phyloP scores from a whole-genome alignment of 192 early-diverging fungal species.

The Coemansia guatemalensis region DNA sequence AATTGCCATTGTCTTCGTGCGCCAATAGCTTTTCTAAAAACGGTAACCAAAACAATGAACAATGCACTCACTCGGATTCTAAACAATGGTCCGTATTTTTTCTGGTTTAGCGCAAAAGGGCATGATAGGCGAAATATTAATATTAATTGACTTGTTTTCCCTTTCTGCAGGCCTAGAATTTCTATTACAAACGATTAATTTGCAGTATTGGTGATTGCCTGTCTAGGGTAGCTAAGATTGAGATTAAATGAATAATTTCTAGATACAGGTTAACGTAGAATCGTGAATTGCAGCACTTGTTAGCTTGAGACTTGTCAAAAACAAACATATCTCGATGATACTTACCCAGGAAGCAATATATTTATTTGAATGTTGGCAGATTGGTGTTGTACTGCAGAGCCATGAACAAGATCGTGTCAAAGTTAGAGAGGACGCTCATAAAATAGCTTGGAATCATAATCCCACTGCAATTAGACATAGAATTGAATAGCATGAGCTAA shows the following conservation, averaged over 20 bases:
- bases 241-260: neutral
- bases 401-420: too few species aligned
- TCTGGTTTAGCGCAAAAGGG: neutral
- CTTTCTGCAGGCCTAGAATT: neutral
- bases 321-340: too few species aligned
- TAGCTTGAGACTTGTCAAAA: too few species aligned
- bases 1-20: too few species aligned
- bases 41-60: neutral
- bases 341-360: too few species aligned
- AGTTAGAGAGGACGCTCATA: too few species aligned
- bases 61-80: neutral
- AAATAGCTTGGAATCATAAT: too few species aligned
- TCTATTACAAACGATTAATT: neutral
- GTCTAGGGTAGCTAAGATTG: neutral
- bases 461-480: too few species aligned
- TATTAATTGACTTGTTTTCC: neutral
- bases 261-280: neutral
- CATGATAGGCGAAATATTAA: neutral
- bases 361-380: too few species aligned
- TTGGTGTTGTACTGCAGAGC: too few species aligned
- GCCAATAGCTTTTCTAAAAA: too few species aligned
- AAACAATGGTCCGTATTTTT: neutral
- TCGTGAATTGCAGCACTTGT: neutral
- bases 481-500: too few species aligned
- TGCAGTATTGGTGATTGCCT: neutral